A percentile compares a stretch with the other conserved stretches of the same genome.
Conservation (phyloP, 768 basidiomycete genomes). For the Suillus placidus region DNA sequence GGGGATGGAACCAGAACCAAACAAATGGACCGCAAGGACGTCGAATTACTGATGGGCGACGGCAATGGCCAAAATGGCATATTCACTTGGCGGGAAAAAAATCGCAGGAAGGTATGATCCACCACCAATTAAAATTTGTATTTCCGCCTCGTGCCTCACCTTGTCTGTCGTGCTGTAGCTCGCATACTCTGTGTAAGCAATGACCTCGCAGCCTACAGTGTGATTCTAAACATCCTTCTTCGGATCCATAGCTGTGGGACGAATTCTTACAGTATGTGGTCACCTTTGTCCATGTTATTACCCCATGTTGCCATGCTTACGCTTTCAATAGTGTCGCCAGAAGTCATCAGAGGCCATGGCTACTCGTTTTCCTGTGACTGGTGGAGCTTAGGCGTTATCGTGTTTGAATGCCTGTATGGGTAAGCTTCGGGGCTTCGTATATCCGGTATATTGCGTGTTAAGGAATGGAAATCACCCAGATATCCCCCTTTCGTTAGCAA, state of each 20-base stretch:
- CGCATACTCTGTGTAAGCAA: conserved; percentile 84
- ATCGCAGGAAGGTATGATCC: conserved; percentile 77
- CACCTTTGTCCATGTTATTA: conserved; percentile 26
- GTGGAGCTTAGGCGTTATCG: conserved; percentile 98
- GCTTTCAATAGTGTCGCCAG: conserved; percentile 73
- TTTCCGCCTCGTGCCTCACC: conserved; percentile 25
- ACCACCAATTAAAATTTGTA: conserved; percentile 31
- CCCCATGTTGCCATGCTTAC: conserved; percentile 24
- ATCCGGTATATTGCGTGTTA: conserved; percentile 27
- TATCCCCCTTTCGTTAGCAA: conserved; percentile 97
- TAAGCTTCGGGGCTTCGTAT: conserved; percentile 44
- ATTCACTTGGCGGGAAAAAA: conserved; percentile 95
- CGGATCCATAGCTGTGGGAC: conserved; percentile 69
- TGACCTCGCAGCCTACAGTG: conserved; percentile 15
- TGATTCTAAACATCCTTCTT: conserved; percentile 28
- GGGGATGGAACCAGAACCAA: conserved; percentile 74
- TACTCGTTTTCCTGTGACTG: conserved; percentile 96
- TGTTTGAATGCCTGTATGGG: conserved; percentile 95
- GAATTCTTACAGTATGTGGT: conserved; percentile 77
- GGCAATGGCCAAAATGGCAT: conserved; percentile 80
- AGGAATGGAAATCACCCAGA: conserved; percentile 40
- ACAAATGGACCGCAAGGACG: conserved; percentile 78
- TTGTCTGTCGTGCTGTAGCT: conserved; percentile 49
- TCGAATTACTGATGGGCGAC: conserved; percentile 83
- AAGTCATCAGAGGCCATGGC: conserved; percentile 88